A percentile compares a stretch with the other conserved stretches of the same genome.
Conservation (phyloP, 2,329 filamentous ascomycete species). For the Fusarium tjaetaba region DNA sequence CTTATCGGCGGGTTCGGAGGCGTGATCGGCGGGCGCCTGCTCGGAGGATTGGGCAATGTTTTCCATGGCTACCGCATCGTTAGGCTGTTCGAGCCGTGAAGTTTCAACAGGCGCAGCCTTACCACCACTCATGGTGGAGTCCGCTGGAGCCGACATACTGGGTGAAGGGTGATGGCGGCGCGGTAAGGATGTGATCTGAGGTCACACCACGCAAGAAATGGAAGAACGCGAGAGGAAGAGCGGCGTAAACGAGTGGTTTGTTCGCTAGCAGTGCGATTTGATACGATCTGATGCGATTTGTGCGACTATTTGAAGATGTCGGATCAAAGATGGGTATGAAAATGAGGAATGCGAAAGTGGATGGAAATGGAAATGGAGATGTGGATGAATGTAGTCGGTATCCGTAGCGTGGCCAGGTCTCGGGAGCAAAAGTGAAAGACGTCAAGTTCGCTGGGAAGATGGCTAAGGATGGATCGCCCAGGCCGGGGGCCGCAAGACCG, state of each 20-base stretch:
- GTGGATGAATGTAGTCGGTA: conserved; percentile 30
- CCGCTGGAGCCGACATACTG: conserved; percentile 47
- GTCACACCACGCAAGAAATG: conserved; percentile 40
- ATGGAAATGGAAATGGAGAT: conserved; percentile 16
- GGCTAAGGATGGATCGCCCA: conserved; percentile 39
- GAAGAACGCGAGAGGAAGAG: conserved; percentile 13
- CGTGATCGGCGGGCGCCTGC: conserved; percentile 23
- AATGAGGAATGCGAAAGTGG: conserved; percentile 27
- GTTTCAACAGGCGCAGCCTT: conserved; percentile 43
- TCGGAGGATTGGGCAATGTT: conserved; percentile 44
- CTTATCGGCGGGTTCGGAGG: conserved; percentile 30
- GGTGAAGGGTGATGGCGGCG: conserved; percentile 25
- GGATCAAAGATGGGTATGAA: conserved; percentile 31
- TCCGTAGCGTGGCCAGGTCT: conserved; percentile 38
- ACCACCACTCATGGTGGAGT: conserved; percentile 48
- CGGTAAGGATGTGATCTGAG: conserved; percentile 37
- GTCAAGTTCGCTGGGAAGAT: conserved; percentile 41
- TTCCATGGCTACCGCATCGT: conserved; percentile 52
- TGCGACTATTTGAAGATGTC: conserved; percentile 11
- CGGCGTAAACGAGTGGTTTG: conserved; percentile 32
- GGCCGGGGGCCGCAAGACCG: conserved; percentile 43
- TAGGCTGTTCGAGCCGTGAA: conserved; percentile 48
- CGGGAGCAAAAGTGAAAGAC: conserved; percentile 44
- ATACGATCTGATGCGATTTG: conserved; percentile 7
- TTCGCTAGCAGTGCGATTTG: conserved; percentile 21